Conservation (phyloP, 2,329 filamentous ascomycete genomes). For the Monilinia fructigena region DNA sequence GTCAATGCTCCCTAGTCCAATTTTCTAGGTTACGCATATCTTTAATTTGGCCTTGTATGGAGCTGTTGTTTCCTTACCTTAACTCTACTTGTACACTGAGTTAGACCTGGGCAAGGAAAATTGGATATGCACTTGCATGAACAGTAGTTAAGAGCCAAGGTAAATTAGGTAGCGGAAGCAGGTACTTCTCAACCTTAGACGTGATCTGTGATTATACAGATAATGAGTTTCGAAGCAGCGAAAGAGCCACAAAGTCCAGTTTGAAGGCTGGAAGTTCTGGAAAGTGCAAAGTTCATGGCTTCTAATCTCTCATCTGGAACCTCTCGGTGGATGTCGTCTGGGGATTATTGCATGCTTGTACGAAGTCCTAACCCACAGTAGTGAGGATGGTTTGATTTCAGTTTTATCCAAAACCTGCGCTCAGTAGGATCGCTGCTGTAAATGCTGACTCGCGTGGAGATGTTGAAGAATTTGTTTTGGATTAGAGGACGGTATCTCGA, state of each 20-base stretch:
- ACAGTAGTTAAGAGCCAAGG: too few relatives aligned
- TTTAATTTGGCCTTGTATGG: background rate
- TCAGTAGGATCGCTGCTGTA: background rate
- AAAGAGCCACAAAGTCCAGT: background rate
- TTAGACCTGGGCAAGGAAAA: background rate
- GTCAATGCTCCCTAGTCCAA: background rate
- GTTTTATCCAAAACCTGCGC: background rate
- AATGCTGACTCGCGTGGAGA: too few relatives aligned
- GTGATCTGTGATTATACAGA: too few relatives aligned
- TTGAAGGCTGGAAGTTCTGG: background rate
- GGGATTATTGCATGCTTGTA: background rate
- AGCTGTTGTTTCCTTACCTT: background rate
- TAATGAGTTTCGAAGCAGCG: too few relatives aligned
- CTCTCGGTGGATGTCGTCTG: background rate
- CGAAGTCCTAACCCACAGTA: background rate
- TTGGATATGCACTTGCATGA: too few relatives aligned
- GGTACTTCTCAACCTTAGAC: background rate
- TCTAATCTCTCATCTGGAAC: background rate
- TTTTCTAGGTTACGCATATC: background rate
- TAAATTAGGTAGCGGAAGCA: too few relatives aligned
- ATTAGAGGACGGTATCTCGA: background rate
- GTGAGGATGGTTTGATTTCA: too few relatives aligned
- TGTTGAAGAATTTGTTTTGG: too few relatives aligned
- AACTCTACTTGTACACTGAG: background rate
- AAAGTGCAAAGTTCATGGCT: background rate